Evolutionary conservation across 177 flowering plant species (phyloP).

Genomic region (Telopea speciosissima): DNA sequence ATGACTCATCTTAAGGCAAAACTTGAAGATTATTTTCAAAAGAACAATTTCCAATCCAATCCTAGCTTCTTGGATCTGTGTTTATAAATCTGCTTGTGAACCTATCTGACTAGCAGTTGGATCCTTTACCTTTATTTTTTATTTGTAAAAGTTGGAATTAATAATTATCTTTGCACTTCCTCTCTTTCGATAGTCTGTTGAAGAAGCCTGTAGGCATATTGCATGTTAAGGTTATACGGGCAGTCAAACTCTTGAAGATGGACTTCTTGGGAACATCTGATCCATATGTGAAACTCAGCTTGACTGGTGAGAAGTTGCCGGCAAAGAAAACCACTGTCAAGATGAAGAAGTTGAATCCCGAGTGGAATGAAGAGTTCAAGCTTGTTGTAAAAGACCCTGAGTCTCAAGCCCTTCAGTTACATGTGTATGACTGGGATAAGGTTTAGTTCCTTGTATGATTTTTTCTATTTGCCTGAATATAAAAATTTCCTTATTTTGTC

Average conservation of each 20-base stretch:
- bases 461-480: background rate
- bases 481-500: background rate
- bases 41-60: too few species aligned
- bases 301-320: slow-evolving; percentile 62
- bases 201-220: slow-evolving; percentile 85
- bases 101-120: background rate
- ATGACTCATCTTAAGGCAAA: background rate
- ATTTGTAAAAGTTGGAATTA: background rate
- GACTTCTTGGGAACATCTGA: slow-evolving; percentile 72
- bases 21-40: background rate
- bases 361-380: slow-evolving; percentile 82
- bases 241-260: slow-evolving; percentile 59
- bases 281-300: slow-evolving; percentile 74
- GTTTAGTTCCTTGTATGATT: slow-evolving; percentile 23
- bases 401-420: slow-evolving; percentile 59
- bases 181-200: slow-evolving; percentile 28
- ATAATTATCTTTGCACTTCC: background rate
- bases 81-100: background rate
- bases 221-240: slow-evolving; percentile 65
- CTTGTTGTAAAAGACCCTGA: slow-evolving; percentile 66
- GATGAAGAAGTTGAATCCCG: slow-evolving; percentile 71
- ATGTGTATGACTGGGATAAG: slow-evolving; percentile 88
- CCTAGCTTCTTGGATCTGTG: too few species aligned
- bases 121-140: background rate
- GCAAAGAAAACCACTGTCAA: slow-evolving; percentile 64